These are phyloP conservation scores for Sapria himalayana DNA, from an alignment of 345 rosid species.

Conservation along the genomic window DNA sequence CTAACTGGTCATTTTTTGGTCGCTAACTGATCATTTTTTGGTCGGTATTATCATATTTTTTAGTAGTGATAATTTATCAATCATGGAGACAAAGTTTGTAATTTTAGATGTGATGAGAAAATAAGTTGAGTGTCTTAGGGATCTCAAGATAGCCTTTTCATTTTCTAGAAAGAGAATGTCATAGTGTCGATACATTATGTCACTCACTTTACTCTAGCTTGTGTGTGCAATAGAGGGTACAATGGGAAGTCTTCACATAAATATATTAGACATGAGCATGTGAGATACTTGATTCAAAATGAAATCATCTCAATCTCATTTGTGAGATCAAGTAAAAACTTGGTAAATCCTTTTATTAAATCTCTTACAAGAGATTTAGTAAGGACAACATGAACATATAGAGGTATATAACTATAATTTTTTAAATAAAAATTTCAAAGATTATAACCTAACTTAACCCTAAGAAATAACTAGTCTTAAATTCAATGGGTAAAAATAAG, in stretches of 20 bases:
- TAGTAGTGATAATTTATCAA: no score
- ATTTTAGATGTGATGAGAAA: neutral
- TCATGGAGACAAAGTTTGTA: neutral
- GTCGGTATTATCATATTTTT: no score
- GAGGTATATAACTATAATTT: neutral
- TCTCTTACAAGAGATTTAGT: neutral
- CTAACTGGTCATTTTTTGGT: no score
- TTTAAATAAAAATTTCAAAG: neutral
- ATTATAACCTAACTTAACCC: neutral
- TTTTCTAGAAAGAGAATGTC: neutral
- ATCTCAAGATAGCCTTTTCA: neutral
- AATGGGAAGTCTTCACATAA: conserved; percentile 1
- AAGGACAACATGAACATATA: neutral
- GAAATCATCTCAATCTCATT: neutral
- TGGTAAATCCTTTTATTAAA: conserved; percentile 2
- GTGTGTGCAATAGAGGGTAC: neutral
- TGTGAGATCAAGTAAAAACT: neutral
- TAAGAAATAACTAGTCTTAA: neutral
- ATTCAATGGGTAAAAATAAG: neutral
- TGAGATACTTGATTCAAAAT: neutral
- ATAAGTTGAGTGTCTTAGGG: neutral
- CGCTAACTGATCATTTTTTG: no score
- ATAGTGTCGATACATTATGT: neutral
- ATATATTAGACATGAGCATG: neutral
- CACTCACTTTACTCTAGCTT: neutral